Evolutionary conservation across 2,329 filamentous ascomycete genomes (phyloP), one percentile per base, ranked within the genome.

Genomic region (Fusarium sp.): DNA sequence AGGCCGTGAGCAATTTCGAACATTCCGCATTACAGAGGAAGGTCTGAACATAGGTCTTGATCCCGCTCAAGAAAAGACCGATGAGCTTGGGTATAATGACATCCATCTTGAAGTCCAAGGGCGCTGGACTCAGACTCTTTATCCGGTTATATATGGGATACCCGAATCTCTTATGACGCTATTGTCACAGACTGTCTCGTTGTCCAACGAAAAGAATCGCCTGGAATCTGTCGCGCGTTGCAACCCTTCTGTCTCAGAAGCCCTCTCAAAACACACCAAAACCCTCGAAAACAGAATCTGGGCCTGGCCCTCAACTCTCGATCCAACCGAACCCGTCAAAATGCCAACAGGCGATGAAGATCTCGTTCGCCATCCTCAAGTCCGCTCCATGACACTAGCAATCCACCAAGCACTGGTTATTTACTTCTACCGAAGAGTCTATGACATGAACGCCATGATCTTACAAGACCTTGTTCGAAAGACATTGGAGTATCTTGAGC

Each of bases 381-480:
- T 75, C 2, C 56, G 68, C 1, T 70, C 65, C 6, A 77, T 68
- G 72, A 65, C 68, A 11, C 69, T 79, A 0, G 83, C 83, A 12
- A 82, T 86, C 61, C 81, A 84, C 13, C 79, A 83, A 38, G 83
- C 83, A 1, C 68, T 85, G 15, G 75, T 81, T 8, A 84, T 86
- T 6, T 85, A 84, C 70, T 86, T 86, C 52, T 84, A 86, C 66
- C 79, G 84, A 3, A 76, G 83, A 8, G 81, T 86, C 1, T 76
- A 79, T 47, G 71, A 77, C 36, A 75, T 79, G 58, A 82, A 83
- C 36, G 78, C 82, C 14, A 81, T 81, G 50, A 79, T 84, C 6
- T 60, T 85, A 0, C 83, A 85, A 52, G 75, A 80, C 69, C 77
- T 73, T 6, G 83, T 85, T 0, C 67, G 71, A 3, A 78, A 79